Base-by-base conservation (phyloP, 768 basidiomycete species). In the Boletus edulis region DNA sequence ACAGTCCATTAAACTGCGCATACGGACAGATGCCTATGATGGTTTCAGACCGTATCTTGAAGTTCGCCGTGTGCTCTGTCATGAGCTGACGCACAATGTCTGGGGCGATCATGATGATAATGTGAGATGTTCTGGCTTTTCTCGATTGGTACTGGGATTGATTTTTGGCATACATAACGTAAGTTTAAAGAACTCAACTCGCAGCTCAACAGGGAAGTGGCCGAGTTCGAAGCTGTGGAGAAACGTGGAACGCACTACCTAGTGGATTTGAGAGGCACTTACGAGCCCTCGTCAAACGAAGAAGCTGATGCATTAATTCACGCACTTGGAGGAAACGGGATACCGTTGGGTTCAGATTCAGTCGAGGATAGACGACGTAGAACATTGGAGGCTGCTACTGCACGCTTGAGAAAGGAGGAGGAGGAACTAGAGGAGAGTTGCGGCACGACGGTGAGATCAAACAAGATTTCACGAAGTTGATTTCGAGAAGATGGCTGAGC, bases 101-200 rank as follows among this genome's bases (percentile, higher is more conserved):
- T 87, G 83, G 81, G 74, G 81, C 4, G 82, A 84, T 57, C 89
- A 91, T 61, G 84, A 87, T 62, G 77, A 89, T 48, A 81, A 88
- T 57, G 89, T 89, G 57, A 65, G 86, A 10, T 20, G 20, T 45
- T 24, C n/a, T 14, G 9, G 17, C 22, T 40, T 13, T 22, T n/a
- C 18, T 57, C 22, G 15, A 20, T 40, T 7, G 5, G 18, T n/a
- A 20, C 20, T 17, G 12, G 5, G 38, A 29, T 22, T 12, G 4
- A 47, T 46, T 31, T 38, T 11, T 56, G 35, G 18, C 41, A 24
- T 6, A n/a, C 41, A 24, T 6, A n/a, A 11, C 54, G 86, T 17
- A n/a, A 64, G 90, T 91, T 91, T 67, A 91, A 89, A 64, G 78
- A 81, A 55, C 73, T 91, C 6, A 89, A 91, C 65, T 89, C 88